These are phyloP conservation scores for Bisporella sp. DNA, from an alignment of 2,329 filamentous ascomycete genomes.

Conservation along the genomic window DNA sequence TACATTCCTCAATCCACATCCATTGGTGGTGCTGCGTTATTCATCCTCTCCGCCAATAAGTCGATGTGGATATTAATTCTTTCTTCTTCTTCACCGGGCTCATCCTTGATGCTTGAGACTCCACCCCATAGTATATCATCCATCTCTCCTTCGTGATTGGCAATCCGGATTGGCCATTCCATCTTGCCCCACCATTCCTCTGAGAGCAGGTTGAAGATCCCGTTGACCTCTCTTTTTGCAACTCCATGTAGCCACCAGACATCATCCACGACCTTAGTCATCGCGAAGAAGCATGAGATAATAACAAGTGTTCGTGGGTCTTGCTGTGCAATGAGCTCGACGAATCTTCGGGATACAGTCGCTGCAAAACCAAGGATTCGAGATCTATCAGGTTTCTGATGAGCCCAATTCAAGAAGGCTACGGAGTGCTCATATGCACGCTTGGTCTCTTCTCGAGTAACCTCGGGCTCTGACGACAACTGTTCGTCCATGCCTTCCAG, in stretches of 20 bases:
- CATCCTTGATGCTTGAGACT: conserved; percentile 5
- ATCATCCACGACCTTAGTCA: conserved; percentile 22
- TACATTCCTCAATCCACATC: conserved; percentile 16
- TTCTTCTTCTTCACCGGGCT: conserved; percentile 7
- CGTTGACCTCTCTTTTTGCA: conserved; percentile 57
- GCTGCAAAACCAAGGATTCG: conserved; percentile 57
- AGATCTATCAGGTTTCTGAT: conserved; percentile 50
- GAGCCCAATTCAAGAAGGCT: conserved; percentile 60
- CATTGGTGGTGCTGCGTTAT: conserved; percentile 12
- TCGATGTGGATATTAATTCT: conserved; percentile 20
- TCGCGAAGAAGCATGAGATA: conserved; percentile 24
- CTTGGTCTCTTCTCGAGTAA: conserved; percentile 28
- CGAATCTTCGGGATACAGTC: conserved; percentile 53
- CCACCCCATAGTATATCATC: conserved; percentile 24
- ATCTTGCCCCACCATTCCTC: conserved; percentile 25
- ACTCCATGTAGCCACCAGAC: conserved; percentile 65
- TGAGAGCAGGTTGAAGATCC: conserved; percentile 29
- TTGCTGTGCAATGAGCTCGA: conserved; percentile 51
- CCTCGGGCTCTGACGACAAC: conserved; percentile 29
- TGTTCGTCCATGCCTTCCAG: conserved; percentile 52
- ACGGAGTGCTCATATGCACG: conserved; percentile 58
- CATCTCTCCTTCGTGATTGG: conserved; percentile 21
- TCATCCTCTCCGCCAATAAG: conserved; percentile 18
- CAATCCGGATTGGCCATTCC: conserved; percentile 25
- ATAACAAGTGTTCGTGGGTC: conserved; percentile 33